Base-by-base conservation (phyloP, 441 rosid genomes). In the Arabidopsis hybrid region DNA sequence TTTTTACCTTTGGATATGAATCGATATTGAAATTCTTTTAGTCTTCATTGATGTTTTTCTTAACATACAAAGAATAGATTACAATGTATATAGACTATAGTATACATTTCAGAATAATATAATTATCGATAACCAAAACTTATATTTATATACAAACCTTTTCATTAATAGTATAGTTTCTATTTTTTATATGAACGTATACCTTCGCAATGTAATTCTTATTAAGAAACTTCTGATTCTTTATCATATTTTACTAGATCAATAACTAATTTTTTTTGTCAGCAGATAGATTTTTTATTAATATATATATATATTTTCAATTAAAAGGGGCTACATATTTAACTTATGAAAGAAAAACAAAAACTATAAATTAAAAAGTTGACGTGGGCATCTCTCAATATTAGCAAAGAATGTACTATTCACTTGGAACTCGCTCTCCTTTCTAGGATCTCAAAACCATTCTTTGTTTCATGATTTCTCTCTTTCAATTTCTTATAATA, bases 381-480 rank as follows among this genome's bases (percentile, higher is more conserved):
- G 64, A 69, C 38, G 74, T 69, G 75, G 60, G 71, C 46, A 60
- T 60, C 69, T 68, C 17, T 62, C 65, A 62, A 45, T 69, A 75
- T 62, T 55, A 75, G 60, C 46, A 64, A 64, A 70, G 71, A 70
- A 64, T 70, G 71, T 77, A 77, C 73, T 13, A 60, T 43, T 66
- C 38, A 77, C 77, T 77, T 72, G 80, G 77, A 72, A 77, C 69
- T 71, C 69, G 62, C 52, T 71, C 73, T 66, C 40, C 69, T 72
- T 72, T 77, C 69, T 77, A 77, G 76, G 76, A 77, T 77, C 80
- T 21, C 72, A 65, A 76, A 77, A 71, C 76, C 67, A 71, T 40
- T 17, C 62, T 59, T 65, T 29, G 60, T 70, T 70, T 70, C 72
- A 63, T 31, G 72, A 71, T 57, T 43, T 14, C 29, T 71, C 80